Base-by-base conservation (phyloP, 331 rosid genomes). In the Cydonia oblonga region DNA sequence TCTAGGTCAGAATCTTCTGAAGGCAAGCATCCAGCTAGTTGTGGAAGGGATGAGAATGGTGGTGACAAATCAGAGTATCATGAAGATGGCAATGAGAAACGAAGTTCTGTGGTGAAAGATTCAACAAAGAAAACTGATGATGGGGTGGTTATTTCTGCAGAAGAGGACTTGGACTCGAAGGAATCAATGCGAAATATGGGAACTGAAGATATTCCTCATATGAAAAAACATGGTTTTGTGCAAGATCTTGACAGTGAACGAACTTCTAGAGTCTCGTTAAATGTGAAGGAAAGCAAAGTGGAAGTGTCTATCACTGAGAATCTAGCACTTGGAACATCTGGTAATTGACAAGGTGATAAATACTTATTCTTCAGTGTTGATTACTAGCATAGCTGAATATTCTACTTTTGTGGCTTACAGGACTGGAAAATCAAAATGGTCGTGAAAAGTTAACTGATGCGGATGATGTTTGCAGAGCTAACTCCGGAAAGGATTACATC, bases 1-100 rank as follows among this genome's bases (percentile, higher is more conserved):
- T 82, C 85, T 73, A 76, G 53, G 72, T 80, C 83, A 35, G 90
- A 82, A 73, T 80, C 69, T 82, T 61, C 75, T 19, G 86, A 75
- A 73, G 86, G 82, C 77, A 80, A 86, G 76, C 75, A 72, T 72
- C 78, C 33, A 60, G 64, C 68, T 38, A 64, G 53, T 69, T 84
- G 77, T 82, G 81, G 65, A 84, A 88, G 74, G 81, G 82, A 78
- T 79, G 78, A 70, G 76, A 75, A 63, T 20, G 58, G 72, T 58
- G 81, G 71, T 35, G 69, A 76, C 56, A 62, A 79, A 54, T 68
- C 80, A 51, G 71, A 80, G 78, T 76, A 66, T 76, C 65, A 20
- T 74, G 82, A 76, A 71, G 81, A 78, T 75, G 75, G 30, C 69
- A 64, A 69, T 38, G 78, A 74, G 68, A 81, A 73, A 61, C 67